Conservation (phyloP, 192 early-diverging fungal species). For the Jimgerdemannia lactiflua region DNA sequence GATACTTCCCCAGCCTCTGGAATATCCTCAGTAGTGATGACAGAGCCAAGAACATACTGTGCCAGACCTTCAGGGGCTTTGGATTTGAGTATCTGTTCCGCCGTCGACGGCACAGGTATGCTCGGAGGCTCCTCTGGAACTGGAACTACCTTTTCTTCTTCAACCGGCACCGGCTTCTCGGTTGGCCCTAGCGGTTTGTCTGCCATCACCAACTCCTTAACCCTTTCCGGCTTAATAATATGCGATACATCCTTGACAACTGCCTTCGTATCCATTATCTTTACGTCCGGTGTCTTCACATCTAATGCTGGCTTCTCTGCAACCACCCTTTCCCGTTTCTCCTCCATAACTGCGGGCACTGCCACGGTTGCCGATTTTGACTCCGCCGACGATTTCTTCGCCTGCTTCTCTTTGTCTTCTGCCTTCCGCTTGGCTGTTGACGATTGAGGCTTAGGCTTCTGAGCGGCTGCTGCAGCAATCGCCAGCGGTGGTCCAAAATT, state of each 20-base stretch:
- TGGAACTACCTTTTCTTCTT: conserved; percentile 17
- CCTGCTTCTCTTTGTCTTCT: conserved; percentile 4
- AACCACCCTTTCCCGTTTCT: not conserved
- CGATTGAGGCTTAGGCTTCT: conserved; percentile 32
- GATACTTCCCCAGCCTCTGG: not conserved
- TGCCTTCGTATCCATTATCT: not conserved
- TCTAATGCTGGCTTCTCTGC: not conserved
- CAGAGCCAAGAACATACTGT: conserved; percentile 9
- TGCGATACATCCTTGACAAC: not conserved
- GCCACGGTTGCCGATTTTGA: not conserved
- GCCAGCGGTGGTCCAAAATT: conserved; percentile 36
- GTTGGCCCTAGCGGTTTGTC: conserved; percentile 23
- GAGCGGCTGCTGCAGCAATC: conserved; percentile 28
- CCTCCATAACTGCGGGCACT: not conserved
- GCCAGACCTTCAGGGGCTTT: not conserved
- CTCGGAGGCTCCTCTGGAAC: conserved; percentile 17
- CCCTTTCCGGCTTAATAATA: not conserved
- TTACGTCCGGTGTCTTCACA: not conserved
- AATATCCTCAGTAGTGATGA: not conserved
- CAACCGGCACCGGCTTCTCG: conserved; percentile 16
- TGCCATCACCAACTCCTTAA: not conserved
- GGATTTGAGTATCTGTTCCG: not conserved
- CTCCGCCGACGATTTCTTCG: not conserved
- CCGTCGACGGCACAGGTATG: not conserved
- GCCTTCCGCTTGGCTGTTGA: conserved; percentile 22